Evolutionary conservation across 2,329 filamentous ascomycete species (phyloP).

Genomic region (Neodidymelliopsis sp.): DNA sequence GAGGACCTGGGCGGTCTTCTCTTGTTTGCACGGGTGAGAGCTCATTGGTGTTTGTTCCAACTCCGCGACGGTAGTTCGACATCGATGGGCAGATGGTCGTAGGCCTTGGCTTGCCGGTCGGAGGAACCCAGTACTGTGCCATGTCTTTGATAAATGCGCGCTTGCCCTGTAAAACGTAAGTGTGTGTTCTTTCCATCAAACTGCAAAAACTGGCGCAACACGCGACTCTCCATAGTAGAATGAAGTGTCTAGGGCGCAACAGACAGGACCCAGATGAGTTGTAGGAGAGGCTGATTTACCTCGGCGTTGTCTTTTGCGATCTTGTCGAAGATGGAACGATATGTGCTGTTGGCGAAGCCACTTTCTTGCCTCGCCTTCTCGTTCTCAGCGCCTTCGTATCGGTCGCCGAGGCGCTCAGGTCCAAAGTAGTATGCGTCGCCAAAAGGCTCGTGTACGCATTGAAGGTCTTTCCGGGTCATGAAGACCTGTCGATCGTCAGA

Average conservation of each 20-base stretch:
- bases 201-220: not conserved
- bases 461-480: conserved; percentile 88
- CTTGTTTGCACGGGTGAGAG: conserved; percentile 45
- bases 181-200: too few relatives aligned
- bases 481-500: conserved; percentile 67
- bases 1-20: conserved; percentile 44
- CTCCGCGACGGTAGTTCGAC: conserved; percentile 63
- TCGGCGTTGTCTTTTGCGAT: conserved; percentile 76
- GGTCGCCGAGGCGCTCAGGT: conserved; percentile 81
- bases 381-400: conserved; percentile 76
- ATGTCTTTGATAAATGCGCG: conserved; percentile 99
- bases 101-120: conserved; percentile 64
- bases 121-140: conserved; percentile 87
- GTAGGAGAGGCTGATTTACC: conserved; percentile 59
- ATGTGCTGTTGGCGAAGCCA: conserved; percentile 75
- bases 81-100: conserved; percentile 82
- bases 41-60: conserved; percentile 60
- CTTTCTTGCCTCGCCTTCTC: conserved; percentile 61
- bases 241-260: too few relatives aligned
- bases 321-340: conserved; percentile 76
- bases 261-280: too few relatives aligned
- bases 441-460: conserved; percentile 93
- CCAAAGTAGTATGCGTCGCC: conserved; percentile 97
- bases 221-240: too few relatives aligned
- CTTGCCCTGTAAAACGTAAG: conserved; percentile 69